phyloP scores from a whole-genome alignment of 2,329 filamentous ascomycete species.

The Hypocrella siamensis region DNA sequence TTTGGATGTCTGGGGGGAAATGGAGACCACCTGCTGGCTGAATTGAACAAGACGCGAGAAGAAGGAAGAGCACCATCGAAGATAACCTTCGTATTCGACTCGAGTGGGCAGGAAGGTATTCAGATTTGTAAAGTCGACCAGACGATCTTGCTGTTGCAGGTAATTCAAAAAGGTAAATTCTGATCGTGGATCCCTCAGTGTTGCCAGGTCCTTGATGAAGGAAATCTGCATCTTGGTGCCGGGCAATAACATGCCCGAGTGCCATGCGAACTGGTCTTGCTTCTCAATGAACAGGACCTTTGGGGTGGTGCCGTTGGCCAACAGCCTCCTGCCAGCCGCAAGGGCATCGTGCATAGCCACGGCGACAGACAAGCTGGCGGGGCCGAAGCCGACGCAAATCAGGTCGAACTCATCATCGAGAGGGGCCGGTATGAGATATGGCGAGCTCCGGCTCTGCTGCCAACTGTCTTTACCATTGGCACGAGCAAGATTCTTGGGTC shows the following conservation, averaged over 20 bases:
- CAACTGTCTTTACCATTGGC: conserved; percentile 9
- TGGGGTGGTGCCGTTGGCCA: conserved; percentile 30
- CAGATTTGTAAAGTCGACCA: conserved; percentile 84
- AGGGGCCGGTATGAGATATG: conserved; percentile 30
- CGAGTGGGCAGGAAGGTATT: conserved; percentile 76
- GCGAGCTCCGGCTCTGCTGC: conserved; percentile 9
- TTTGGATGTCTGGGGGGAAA: conserved; percentile 33
- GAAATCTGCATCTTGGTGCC: conserved; percentile 96
- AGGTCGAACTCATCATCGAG: conserved; percentile 62
- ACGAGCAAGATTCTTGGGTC: conserved; percentile 1
- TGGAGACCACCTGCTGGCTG: conserved; percentile 57
- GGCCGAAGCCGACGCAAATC: conserved; percentile 83
- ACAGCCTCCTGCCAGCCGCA: conserved; percentile 28
- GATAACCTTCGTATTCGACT: conserved; percentile 87
- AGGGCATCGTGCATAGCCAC: conserved; percentile 77
- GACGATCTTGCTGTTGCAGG: conserved; percentile 62
- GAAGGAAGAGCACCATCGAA: conserved; percentile 75
- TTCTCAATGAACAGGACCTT: conserved; percentile 81
- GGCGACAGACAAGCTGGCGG: conserved; percentile 76
- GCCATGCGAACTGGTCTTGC: conserved; percentile 75
- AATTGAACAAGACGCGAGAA: conserved; percentile 65
- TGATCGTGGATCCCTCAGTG: conserved; percentile 71
- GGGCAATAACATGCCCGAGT: conserved; percentile 86
- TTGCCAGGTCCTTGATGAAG: conserved; percentile 91
- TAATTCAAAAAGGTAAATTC: conserved; percentile 96